Conservation (phyloP, 768 basidiomycete genomes). For the Lactifluus echinatus region DNA sequence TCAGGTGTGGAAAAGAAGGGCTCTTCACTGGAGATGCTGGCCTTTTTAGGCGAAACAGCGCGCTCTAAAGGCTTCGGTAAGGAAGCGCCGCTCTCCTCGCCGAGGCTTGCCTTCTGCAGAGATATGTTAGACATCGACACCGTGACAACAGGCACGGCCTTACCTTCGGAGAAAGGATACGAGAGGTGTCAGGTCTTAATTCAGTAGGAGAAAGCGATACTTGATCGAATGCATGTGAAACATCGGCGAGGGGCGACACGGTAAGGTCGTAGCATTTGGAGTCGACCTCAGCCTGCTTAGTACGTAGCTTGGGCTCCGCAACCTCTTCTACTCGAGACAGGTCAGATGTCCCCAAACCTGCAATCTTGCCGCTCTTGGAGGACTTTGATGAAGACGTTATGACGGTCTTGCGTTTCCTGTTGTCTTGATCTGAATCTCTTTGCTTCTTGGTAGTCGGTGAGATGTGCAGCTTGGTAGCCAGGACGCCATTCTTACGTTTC, state of each 20-base stretch:
- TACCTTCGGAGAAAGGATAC: constrained; percentile 14
- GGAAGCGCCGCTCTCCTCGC: constrained; percentile 2
- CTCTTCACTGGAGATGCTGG: background rate
- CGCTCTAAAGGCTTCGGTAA: constrained; percentile 8
- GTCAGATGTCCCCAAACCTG: constrained; percentile 17
- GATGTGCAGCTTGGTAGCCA: constrained; percentile 42
- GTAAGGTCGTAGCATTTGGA: constrained; percentile 77
- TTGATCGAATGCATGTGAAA: constrained; percentile 56
- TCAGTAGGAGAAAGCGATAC: constrained; percentile 19
- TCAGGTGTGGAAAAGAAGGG: constrained; percentile 61
- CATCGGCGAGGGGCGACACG: constrained; percentile 69
- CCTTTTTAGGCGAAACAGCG: constrained; percentile 7
- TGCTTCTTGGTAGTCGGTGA: constrained; percentile 36
- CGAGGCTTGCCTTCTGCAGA: constrained; percentile 8
- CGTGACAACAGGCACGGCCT: background rate
- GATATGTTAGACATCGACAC: background rate
- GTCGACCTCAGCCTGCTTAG: constrained; percentile 50
- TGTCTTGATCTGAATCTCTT: constrained; percentile 35
- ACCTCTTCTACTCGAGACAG: constrained; percentile 35
- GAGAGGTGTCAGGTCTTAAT: background rate
- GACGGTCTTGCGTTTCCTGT: constrained; percentile 53
- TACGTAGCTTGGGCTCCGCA: constrained; percentile 44
- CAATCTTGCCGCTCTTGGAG: constrained; percentile 3
- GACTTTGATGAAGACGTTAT: constrained; percentile 23
- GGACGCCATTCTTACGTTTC: constrained; percentile 55